Percentiles rank a stretch among this genome's conserved stretches.
These are phyloP conservation scores for Globisporangium carolinianum DNA, from an alignment of 352 stramenopile species.

Conservation along the genomic window DNA sequence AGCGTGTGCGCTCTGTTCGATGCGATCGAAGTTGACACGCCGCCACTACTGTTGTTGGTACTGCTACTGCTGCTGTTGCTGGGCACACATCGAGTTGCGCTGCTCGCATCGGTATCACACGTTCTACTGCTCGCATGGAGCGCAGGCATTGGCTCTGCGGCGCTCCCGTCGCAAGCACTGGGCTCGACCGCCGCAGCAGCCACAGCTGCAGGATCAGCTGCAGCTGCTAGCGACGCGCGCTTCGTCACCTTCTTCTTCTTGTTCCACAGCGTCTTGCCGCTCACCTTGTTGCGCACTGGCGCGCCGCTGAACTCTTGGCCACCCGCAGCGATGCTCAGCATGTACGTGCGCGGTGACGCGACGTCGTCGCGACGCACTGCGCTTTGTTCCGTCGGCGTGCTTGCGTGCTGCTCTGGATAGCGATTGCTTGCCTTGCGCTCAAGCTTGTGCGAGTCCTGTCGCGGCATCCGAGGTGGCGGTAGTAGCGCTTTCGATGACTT, in stretches of 20 bases:
- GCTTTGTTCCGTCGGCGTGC: background rate
- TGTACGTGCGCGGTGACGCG: background rate
- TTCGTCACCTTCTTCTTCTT: slow-evolving; percentile 18
- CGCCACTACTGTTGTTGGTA: background rate
- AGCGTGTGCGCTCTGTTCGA: background rate
- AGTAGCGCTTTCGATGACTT: slow-evolving; percentile 4
- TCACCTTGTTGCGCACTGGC: slow-evolving; percentile 22
- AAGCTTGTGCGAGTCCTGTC: background rate
- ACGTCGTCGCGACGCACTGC: background rate
- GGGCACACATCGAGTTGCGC: too few species aligned
- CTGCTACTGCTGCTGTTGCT: slow-evolving; percentile 6
- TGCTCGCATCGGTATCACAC: background rate
- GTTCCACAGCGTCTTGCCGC: slow-evolving; percentile 25
- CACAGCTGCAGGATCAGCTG: background rate
- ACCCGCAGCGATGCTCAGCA: background rate
- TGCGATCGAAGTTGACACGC: background rate
- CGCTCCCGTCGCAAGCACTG: background rate
- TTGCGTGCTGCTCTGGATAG: background rate
- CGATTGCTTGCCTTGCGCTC: slow-evolving; percentile 2
- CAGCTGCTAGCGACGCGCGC: background rate
- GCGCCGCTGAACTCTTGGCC: background rate
- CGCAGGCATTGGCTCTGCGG: slow-evolving; percentile 4
- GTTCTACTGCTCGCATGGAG: background rate
- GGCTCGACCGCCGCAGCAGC: background rate
- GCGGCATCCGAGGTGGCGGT: background rate